Evolutionary conservation across 2,329 filamentous ascomycete species (phyloP).

Genomic region (Macrophomina tecta): DNA sequence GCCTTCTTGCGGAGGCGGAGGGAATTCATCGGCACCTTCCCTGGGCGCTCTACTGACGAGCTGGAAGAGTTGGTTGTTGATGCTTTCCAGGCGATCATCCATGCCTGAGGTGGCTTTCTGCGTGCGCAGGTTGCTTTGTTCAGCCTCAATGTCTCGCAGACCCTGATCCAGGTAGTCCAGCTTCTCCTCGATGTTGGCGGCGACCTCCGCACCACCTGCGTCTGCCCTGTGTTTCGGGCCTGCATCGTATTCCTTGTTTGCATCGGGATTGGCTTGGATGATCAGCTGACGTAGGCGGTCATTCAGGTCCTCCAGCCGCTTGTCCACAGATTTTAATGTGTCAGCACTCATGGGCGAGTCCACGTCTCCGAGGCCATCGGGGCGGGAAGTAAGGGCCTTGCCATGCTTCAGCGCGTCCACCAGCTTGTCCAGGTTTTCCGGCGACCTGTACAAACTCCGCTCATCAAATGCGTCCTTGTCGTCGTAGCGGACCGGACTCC

Average conservation of each 20-base stretch:
- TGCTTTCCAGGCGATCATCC: constrained; percentile 49
- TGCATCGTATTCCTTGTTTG: constrained; percentile 40
- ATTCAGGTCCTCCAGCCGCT: constrained; percentile 72
- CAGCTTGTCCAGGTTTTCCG: constrained; percentile 66
- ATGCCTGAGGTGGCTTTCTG: constrained; percentile 32
- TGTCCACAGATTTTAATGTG: constrained; percentile 56
- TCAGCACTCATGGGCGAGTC: constrained; percentile 35
- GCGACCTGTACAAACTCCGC: constrained; percentile 71
- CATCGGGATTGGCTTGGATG: constrained; percentile 64
- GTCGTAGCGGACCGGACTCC: constrained; percentile 53
- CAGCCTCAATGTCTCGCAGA: constrained; percentile 65
- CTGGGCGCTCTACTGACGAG: constrained; percentile 57
- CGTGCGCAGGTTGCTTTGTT: constrained; percentile 51
- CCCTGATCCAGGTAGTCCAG: constrained; percentile 74
- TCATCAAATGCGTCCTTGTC: constrained; percentile 76
- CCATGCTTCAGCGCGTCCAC: constrained; percentile 47
- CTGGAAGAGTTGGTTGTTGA: constrained; percentile 69
- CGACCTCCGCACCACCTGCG: constrained; percentile 9
- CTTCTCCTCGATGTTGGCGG: constrained; percentile 57
- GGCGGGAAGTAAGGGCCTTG: constrained; percentile 33
- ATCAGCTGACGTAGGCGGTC: constrained; percentile 70
- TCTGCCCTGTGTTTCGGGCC: constrained; percentile 38
- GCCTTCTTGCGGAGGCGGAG: constrained; percentile 59
- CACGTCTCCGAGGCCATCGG: constrained; percentile 25
- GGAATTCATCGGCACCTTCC: constrained; percentile 50